Conservation (phyloP, 225 moss, liverwort and hornwort species). For the Polytrichum formosum region DNA sequence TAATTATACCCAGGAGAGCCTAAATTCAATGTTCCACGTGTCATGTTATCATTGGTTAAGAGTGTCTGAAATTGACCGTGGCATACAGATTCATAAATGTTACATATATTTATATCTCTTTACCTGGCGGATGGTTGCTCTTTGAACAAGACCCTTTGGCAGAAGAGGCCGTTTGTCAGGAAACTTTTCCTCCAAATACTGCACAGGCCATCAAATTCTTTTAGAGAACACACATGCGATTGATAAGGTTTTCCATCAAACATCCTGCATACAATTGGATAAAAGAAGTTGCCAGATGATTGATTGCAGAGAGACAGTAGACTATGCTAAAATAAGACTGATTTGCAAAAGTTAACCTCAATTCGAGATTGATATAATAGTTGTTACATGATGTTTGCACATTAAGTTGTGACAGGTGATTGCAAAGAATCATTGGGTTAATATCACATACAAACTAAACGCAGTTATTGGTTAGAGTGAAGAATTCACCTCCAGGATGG, state of each 20-base stretch:
- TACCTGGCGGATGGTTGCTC: conserved; percentile 66
- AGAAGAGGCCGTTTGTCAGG: conserved; percentile 52
- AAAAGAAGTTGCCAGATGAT: neutral
- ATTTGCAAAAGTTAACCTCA: too few species aligned
- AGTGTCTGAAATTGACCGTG: too few species aligned
- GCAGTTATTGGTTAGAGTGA: too few species aligned
- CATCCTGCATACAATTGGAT: neutral
- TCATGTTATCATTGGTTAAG: too few species aligned
- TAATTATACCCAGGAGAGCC: too few species aligned
- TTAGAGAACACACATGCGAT: neutral
- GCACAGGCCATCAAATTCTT: conserved; percentile 16
- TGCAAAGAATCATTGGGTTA: too few species aligned
- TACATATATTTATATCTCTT: neutral
- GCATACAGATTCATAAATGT: neutral
- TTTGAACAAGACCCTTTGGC: conserved; percentile 44
- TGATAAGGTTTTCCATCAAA: neutral
- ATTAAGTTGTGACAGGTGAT: too few species aligned
- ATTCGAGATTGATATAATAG: too few species aligned
- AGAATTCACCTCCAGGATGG: conserved; percentile 64
- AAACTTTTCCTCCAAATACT: conserved; percentile 84
- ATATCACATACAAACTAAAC: too few species aligned
- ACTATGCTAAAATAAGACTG: too few species aligned
- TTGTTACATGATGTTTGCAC: too few species aligned
- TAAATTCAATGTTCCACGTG: too few species aligned
- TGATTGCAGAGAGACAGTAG: neutral